Conservation (phyloP, 2,329 filamentous ascomycete genomes). For the Zasmidium citrigriseum region DNA sequence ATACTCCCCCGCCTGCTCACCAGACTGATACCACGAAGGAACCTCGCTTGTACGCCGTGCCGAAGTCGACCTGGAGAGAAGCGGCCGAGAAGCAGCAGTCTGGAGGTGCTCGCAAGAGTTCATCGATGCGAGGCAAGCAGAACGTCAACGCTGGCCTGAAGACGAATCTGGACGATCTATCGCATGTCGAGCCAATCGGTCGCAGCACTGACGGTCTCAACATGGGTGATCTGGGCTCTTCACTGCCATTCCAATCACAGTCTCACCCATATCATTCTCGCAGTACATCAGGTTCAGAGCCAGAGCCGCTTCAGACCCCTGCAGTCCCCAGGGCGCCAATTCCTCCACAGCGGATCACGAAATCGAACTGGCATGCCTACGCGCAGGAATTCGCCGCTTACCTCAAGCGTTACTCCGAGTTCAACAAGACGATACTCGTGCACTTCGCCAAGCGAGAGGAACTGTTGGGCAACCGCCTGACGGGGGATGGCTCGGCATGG, state of each 20-base stretch:
- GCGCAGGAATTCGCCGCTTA: constrained; percentile 56
- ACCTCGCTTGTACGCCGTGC: constrained; percentile 36
- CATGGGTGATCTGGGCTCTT: constrained; percentile 54
- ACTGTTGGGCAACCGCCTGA: constrained; percentile 36
- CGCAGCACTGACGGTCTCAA: constrained; percentile 54
- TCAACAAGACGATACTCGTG: constrained; percentile 55
- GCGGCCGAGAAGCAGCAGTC: constrained; percentile 20
- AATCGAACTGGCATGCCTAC: constrained; percentile 53
- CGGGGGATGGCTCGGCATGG: constrained; percentile 48
- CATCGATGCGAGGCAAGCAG: constrained; percentile 10
- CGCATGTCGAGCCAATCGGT: constrained; percentile 45
- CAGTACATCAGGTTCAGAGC: constrained; percentile 42
- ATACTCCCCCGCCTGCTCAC: constrained; percentile 36
- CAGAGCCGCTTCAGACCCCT: constrained; percentile 50
- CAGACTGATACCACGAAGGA: constrained; percentile 23
- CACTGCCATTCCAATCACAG: constrained; percentile 61
- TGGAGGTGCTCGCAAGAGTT: constrained; percentile 14
- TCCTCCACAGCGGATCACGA: constrained; percentile 47
- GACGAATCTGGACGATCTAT: constrained; percentile 49
- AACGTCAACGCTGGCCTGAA: constrained; percentile 17
- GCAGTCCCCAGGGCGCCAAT: constrained; percentile 48
- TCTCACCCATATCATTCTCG: constrained; percentile 45
- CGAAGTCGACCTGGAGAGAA: constrained; percentile 34
- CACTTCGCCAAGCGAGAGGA: constrained; percentile 57
- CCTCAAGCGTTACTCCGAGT: constrained; percentile 57